Evolutionary conservation across 1,284 basidiomycete genomes (phyloP).

Genomic region (Tilletia horrida): DNA sequence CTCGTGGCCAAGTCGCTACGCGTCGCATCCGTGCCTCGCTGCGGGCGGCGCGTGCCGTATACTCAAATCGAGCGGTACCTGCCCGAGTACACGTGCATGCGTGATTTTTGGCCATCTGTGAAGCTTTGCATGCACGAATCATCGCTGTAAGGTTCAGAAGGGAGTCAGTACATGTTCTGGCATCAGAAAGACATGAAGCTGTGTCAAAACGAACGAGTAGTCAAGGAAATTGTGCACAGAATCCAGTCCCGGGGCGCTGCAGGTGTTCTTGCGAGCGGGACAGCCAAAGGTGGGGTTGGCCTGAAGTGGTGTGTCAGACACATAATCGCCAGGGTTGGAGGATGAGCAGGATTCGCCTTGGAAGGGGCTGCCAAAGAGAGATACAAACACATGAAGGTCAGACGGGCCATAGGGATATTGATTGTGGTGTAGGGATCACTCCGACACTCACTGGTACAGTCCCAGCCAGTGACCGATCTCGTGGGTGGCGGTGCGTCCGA

Average conservation of each 20-base stretch:
- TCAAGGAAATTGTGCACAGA: conserved; percentile 39
- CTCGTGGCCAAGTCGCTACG: too few relatives aligned
- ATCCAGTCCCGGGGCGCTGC: conserved; percentile 27
- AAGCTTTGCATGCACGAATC: conserved; percentile 35
- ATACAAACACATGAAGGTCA: not conserved
- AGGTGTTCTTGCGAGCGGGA: conserved; percentile 31
- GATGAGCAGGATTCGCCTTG: conserved; percentile 61
- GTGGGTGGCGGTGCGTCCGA: conserved; percentile 62
- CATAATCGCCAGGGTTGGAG: conserved; percentile 58
- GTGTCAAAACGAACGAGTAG: conserved; percentile 30
- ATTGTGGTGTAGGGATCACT: not conserved
- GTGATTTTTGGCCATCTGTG: conserved; percentile 33
- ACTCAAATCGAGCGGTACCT: not conserved
- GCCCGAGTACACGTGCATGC: conserved; percentile 23
- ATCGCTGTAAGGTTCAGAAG: conserved; percentile 27
- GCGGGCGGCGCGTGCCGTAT: not conserved
- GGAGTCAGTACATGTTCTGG: too few relatives aligned
- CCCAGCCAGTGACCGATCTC: conserved; percentile 60
- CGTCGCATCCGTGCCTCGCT: not conserved
- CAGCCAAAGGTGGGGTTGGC: conserved; percentile 30
- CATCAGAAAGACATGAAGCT: too few relatives aligned
- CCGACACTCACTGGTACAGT: conserved; percentile 58
- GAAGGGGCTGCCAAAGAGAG: conserved; percentile 56
- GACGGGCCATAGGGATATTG: not conserved
- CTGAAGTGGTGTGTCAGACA: conserved; percentile 60